Base-by-base conservation (phyloP, 2,329 filamentous ascomycete species). In the Capronia coronata region DNA sequence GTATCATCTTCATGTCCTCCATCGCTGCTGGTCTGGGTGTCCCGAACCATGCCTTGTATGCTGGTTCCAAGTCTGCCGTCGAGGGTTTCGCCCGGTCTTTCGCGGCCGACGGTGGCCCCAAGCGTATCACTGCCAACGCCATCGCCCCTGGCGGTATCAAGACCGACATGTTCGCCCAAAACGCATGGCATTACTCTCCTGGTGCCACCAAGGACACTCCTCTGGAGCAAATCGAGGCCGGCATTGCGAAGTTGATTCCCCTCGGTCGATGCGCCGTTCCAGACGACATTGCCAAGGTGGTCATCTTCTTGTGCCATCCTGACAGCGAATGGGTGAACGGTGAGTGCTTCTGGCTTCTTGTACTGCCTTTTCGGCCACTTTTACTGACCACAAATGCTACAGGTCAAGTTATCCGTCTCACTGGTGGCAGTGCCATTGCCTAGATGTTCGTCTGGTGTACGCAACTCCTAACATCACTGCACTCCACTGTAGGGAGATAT, bases 91-190 rank as follows among this genome's bases (percentile, higher is more conserved):
- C 83, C 62, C 83, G 84, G 67, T 76, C 78, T 21, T 85, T 87
- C 62, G 79, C 83, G 6, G 83, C 82, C 45, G 83, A 87, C 68
- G 85, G 83, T 65, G 83, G 83, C 50, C 74, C 73, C 61, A 76
- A 77, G 61, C 76, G 79, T 43, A 81, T 86, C 63, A 86, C 83
- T 0, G 82, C 84, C 68, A 87, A 87, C 61, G 82, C 81, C 57
- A 81, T 86, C 40, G 83, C 83, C 1, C 83, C 83, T 1, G 83
- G 83, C 48, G 83, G 83, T 38, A 82, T 86, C 71, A 84, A 86
- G 75, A 82, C 75, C 37, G 85, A 88, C 66, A 88, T 88, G 84
- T 88, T 84, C 71, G 75, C 82, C 54, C 75, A 79, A 67, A 84
- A 84, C 66, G 75, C 80, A 19, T 83, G 79, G 79, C 77, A 80